A percentile compares a stretch with the other conserved stretches of the same genome.
Evolutionary conservation across 192 early-diverging fungal genomes (phyloP).

Genomic region (Blastocladiella britannica): DNA sequence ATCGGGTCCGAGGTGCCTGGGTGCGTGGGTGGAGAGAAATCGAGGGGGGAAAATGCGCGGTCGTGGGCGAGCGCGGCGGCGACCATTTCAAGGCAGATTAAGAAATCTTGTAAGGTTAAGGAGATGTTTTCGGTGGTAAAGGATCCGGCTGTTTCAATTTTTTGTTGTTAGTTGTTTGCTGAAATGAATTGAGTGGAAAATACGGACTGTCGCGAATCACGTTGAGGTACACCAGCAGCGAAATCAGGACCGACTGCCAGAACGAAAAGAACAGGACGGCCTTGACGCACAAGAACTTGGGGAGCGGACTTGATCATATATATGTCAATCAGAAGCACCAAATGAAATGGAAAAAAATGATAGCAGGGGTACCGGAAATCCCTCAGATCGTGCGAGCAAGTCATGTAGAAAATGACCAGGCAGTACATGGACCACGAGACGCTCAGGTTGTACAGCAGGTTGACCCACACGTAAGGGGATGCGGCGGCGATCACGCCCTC

Average conservation of each 20-base stretch:
- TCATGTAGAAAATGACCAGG: conserved; percentile 68
- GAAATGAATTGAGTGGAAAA: conserved; percentile 4
- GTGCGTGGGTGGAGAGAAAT: background rate
- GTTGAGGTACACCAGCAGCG: conserved; percentile 55
- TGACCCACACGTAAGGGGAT: conserved; percentile 58
- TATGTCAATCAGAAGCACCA: conserved; percentile 4
- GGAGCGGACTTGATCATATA: conserved; percentile 62
- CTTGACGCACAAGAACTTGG: conserved; percentile 88
- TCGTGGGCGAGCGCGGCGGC: conserved; percentile 57
- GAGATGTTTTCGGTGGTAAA: conserved; percentile 47
- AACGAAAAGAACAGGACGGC: conserved; percentile 84
- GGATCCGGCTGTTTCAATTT: conserved; percentile 14
- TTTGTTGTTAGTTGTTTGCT: conserved; percentile 1
- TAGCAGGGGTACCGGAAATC: conserved; percentile 49
- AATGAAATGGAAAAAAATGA: conserved; percentile 1
- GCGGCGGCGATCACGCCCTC: conserved; percentile 53
- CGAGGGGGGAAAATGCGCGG: conserved; percentile 19
- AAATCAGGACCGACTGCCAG: conserved; percentile 73
- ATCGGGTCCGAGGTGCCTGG: background rate
- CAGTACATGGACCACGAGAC: conserved; percentile 75
- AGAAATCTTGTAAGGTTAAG: conserved; percentile 65
- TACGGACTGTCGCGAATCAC: conserved; percentile 46
- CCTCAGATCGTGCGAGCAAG: conserved; percentile 46
- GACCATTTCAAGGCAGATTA: conserved; percentile 82
- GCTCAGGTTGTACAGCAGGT: conserved; percentile 67